phyloP scores from a whole-genome alignment of 805 yeast species.

The Candida tibetensis region DNA sequence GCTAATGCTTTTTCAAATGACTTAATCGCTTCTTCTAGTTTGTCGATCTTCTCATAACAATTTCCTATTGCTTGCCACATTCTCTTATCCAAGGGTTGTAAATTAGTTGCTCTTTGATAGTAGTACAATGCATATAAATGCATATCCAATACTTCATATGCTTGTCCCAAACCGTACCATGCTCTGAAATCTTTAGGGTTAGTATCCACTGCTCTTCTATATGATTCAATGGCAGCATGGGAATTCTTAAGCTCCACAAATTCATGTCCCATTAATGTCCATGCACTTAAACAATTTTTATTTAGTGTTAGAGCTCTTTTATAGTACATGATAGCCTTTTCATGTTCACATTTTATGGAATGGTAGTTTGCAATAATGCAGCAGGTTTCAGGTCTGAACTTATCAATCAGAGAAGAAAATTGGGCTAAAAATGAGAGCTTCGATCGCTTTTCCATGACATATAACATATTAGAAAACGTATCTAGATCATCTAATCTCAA shows the following conservation, averaged over 20 bases:
- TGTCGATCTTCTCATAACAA: constrained; percentile 78
- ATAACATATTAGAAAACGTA: constrained; percentile 88
- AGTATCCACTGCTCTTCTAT: constrained; percentile 88
- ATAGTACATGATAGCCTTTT: constrained; percentile 89
- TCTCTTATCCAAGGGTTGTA: constrained; percentile 85
- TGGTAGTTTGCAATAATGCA: constrained; percentile 93
- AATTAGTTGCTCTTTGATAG: constrained; percentile 84
- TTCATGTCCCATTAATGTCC: constrained; percentile 99
- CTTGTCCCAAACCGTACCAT: constrained; percentile 98
- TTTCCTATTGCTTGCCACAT: constrained; percentile 97
- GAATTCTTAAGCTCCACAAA: constrained; percentile 94
- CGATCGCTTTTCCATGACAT: constrained; percentile 86
- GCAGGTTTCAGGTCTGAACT: constrained; percentile 90
- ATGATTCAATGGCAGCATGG: constrained; percentile 96
- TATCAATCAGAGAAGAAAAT: constrained; percentile 75
- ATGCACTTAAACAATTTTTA: constrained; percentile 79
- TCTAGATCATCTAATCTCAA: constrained; percentile 88
- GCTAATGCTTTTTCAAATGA: constrained; percentile 76
- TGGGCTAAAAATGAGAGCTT: constrained; percentile 87
- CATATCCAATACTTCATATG: constrained; percentile 95
- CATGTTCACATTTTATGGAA: constrained; percentile 89
- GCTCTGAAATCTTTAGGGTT: constrained; percentile 89
- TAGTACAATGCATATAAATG: constrained; percentile 88
- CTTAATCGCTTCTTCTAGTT: constrained; percentile 69
- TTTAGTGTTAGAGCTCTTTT: constrained; percentile 83